These are phyloP conservation scores for Corinectria fuckeliana DNA, from an alignment of 2,329 filamentous ascomycete species.

Conservation along the genomic window DNA sequence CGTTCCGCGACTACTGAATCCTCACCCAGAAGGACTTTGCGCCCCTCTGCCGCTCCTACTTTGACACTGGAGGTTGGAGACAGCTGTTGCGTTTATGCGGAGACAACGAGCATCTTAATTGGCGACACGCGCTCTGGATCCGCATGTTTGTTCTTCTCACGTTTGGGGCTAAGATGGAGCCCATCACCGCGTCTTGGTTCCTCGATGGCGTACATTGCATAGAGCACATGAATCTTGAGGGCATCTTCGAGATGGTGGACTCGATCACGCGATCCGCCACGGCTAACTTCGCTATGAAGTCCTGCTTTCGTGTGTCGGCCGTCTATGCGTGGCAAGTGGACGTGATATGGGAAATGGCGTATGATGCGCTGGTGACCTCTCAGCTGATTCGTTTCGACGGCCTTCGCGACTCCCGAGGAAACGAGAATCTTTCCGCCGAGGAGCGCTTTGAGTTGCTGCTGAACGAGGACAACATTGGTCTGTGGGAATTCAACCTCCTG, in stretches of 20 bases:
- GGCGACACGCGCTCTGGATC: constrained; percentile 1
- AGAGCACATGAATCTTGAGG: not conserved
- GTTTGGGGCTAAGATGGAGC: not conserved
- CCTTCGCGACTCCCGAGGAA: not conserved
- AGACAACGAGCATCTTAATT: not conserved
- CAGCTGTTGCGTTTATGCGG: not conserved
- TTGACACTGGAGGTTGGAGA: not conserved
- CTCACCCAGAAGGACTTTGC: not conserved
- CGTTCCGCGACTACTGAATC: not conserved
- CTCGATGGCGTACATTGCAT: not conserved
- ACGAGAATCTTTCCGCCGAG: too few relatives aligned
- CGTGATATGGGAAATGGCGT: not conserved
- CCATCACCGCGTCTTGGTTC: not conserved
- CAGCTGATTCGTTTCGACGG: not conserved
- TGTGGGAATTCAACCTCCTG: too few relatives aligned
- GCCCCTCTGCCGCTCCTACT: not conserved
- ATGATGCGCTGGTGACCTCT: not conserved
- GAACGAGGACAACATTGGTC: too few relatives aligned
- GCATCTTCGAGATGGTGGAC: not conserved
- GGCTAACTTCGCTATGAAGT: not conserved
- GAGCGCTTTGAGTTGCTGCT: too few relatives aligned
- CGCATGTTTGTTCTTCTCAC: not conserved
- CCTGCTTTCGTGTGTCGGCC: not conserved
- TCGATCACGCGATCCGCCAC: not conserved
- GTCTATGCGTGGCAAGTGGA: not conserved